A percentile compares a stretch with the other conserved stretches of the same genome.
Evolutionary conservation across 2,329 filamentous ascomycete genomes (phyloP).

Genomic region (Ceratocystis cacaofunesta): DNA sequence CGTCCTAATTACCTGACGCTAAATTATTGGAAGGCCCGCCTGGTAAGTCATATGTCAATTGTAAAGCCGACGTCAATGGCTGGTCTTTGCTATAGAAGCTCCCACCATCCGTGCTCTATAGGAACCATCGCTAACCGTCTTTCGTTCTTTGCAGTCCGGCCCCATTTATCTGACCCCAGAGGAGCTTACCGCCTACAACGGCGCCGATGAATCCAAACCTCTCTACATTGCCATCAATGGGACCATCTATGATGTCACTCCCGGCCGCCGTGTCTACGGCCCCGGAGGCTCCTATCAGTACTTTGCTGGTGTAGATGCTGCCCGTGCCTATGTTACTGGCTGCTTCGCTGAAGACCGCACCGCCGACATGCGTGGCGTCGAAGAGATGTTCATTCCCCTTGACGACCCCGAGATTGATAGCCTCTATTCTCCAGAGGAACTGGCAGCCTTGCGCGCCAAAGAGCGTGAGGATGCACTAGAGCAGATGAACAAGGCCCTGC

Average conservation of each 20-base stretch:
- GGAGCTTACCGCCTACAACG: constrained; percentile 63
- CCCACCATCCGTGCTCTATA: not conserved
- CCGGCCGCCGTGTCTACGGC: constrained; percentile 55
- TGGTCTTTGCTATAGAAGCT: not conserved
- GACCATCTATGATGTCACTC: constrained; percentile 71
- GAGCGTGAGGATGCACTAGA: constrained; percentile 51
- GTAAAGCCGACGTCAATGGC: not conserved
- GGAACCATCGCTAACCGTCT: not conserved
- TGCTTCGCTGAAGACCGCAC: constrained; percentile 81
- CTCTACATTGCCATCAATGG: constrained; percentile 86
- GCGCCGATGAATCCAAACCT: constrained; percentile 56
- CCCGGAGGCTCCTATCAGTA: constrained; percentile 74
- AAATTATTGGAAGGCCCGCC: constrained; percentile 42
- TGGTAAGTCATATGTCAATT: constrained; percentile 33
- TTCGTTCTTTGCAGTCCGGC: constrained; percentile 32
- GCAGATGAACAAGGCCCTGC: constrained; percentile 51
- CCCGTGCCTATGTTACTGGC: constrained; percentile 78
- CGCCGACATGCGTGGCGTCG: constrained; percentile 71
- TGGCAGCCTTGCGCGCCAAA: constrained; percentile 38
- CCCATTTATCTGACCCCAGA: constrained; percentile 59
- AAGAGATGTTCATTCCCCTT: constrained; percentile 63
- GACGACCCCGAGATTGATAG: constrained; percentile 48
- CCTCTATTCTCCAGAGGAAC: constrained; percentile 39
- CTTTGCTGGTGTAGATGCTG: constrained; percentile 77
- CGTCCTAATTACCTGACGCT: constrained; percentile 46